phyloP scores from a whole-genome alignment of 106 monocot species.

The Triglochin maritima region DNA sequence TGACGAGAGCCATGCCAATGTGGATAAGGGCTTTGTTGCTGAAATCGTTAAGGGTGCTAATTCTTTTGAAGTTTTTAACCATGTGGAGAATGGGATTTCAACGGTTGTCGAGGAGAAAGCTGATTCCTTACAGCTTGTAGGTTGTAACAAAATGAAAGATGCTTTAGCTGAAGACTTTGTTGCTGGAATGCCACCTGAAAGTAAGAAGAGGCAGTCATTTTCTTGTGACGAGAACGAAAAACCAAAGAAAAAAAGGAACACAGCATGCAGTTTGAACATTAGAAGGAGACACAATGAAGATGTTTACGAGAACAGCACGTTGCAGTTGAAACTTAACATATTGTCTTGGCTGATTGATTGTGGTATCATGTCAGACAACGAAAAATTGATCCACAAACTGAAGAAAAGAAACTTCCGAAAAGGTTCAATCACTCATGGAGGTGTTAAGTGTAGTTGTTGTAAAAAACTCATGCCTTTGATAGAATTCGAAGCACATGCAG shows the following conservation, averaged over 20 bases:
- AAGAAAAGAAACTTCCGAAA: conserved; percentile 11
- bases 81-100: too few relatives aligned
- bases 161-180: neutral
- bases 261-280: conserved; percentile 24
- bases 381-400: conserved; percentile 26
- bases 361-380: conserved; percentile 39
- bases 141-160: neutral
- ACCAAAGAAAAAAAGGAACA: conserved; percentile 17
- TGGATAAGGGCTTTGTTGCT: neutral
- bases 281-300: conserved; percentile 19
- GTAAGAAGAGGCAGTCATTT: conserved; percentile 7
- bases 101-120: too few relatives aligned
- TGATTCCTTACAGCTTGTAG: too few relatives aligned
- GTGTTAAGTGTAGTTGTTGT: conserved; percentile 48
- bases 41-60: neutral
- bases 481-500: conserved; percentile 49
- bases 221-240: conserved; percentile 3
- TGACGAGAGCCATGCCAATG: neutral
- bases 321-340: conserved; percentile 23
- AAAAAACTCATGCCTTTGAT: conserved; percentile 21
- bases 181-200: neutral
- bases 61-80: too few relatives aligned
- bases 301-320: conserved; percentile 1
- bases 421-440: conserved; percentile 28
- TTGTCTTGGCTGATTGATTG: conserved; percentile 62